Evolutionary conservation across 331 rosid species (phyloP).

Genomic region (Erythrophleum ivorense): DNA sequence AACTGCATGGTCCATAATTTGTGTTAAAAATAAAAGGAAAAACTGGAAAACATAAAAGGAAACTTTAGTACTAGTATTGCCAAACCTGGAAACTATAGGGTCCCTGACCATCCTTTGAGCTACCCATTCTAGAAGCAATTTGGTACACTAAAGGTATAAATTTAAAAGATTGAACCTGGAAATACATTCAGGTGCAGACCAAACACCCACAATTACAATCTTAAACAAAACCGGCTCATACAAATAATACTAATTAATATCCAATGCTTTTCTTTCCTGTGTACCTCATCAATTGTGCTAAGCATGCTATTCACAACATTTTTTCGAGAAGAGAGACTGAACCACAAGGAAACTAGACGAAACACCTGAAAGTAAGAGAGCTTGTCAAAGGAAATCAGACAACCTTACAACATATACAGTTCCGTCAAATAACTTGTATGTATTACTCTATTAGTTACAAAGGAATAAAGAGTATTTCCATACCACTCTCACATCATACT

Average conservation of each 20-base stretch:
- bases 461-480: constrained; percentile 45
- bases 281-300: constrained; percentile 76
- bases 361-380: constrained; percentile 71
- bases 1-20: constrained; percentile 60
- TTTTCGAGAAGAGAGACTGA: constrained; percentile 70
- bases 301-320: constrained; percentile 75
- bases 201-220: constrained; percentile 14
- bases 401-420: constrained; percentile 12
- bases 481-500: constrained; percentile 97
- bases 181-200: constrained; percentile 40
- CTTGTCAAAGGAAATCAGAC: constrained; percentile 34
- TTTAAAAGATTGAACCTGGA: constrained; percentile 92
- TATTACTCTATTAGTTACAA: constrained; percentile 22
- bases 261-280: constrained; percentile 3
- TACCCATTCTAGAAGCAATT: constrained; percentile 98
- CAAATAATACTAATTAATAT: constrained; percentile 13
- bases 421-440: constrained; percentile 13
- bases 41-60: background rate
- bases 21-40: constrained; percentile 28
- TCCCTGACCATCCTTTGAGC: constrained; percentile 77
- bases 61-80: constrained; percentile 20
- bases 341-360: constrained; percentile 89
- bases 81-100: constrained; percentile 83
- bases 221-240: background rate
- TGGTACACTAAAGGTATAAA: constrained; percentile 88